These are phyloP conservation scores for Ziziphus jujuba DNA, from an alignment of 306 rosid species.

Conservation along the genomic window DNA sequence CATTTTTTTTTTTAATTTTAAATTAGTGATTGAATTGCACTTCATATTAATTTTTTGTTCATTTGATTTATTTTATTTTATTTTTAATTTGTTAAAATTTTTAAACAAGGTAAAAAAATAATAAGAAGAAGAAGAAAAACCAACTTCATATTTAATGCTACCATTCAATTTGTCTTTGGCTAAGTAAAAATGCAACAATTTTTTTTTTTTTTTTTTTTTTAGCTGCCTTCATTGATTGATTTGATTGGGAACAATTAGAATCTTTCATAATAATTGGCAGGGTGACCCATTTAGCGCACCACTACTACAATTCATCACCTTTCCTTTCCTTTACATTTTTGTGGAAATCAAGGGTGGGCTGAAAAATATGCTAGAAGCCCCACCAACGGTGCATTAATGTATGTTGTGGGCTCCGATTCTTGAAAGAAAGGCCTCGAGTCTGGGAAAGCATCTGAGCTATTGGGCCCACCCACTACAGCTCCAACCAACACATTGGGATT, in stretches of 20 bases:
- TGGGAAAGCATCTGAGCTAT: constrained; percentile 69
- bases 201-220: no score
- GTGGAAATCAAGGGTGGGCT: constrained; percentile 55
- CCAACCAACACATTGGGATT: constrained; percentile 80
- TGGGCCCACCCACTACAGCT: constrained; percentile 92
- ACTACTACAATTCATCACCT: constrained; percentile 10
- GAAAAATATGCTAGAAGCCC: constrained; percentile 89
- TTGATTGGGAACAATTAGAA: constrained; percentile 17
- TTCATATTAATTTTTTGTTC: no score
- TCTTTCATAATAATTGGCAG: constrained; percentile 26
- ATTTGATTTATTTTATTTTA: no score
- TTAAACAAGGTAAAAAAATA: no score
- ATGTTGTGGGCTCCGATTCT: constrained; percentile 90
- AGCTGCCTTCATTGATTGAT: not conserved
- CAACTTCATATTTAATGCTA: no score
- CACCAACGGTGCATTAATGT: constrained; percentile 82
- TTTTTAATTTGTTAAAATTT: no score
- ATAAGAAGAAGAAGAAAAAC: no score
- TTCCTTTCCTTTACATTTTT: not conserved
- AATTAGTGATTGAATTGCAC: no score
- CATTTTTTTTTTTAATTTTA: no score
- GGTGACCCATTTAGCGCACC: constrained; percentile 46
- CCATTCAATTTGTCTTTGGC: no score
- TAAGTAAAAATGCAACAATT: not conserved
- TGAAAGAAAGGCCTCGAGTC: constrained; percentile 92